Evolutionary conservation across 2,329 filamentous ascomycete species (phyloP).

Genomic region (Ophiostoma triangulosporum): DNA sequence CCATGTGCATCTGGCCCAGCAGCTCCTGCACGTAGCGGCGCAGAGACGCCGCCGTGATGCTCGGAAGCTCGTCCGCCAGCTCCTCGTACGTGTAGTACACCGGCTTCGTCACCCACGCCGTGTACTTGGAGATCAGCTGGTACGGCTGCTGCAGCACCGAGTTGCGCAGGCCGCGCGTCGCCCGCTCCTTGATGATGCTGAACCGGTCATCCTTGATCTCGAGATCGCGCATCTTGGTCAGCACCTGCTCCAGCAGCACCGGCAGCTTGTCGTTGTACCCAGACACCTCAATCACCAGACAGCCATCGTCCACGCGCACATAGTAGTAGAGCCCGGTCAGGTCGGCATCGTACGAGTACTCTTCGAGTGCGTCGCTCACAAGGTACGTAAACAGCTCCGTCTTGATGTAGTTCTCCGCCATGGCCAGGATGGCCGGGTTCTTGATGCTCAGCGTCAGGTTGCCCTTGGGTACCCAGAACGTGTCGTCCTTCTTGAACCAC

Average conservation of each 20-base stretch:
- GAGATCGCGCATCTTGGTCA: conserved; percentile 71
- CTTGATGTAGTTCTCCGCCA: conserved; percentile 66
- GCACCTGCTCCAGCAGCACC: conserved; percentile 78
- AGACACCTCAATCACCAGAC: conserved; percentile 63
- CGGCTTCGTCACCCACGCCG: conserved; percentile 65
- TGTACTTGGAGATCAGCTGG: conserved; percentile 73
- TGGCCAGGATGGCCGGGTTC: conserved; percentile 66
- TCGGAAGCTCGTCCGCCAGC: conserved; percentile 60
- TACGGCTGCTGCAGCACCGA: conserved; percentile 82
- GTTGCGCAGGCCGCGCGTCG: conserved; percentile 67
- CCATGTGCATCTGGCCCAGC: conserved; percentile 72
- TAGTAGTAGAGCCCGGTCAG: conserved; percentile 78
- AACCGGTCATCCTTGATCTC: conserved; percentile 80
- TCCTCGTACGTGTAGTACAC: conserved; percentile 69
- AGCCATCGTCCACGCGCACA: conserved; percentile 57
- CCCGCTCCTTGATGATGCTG: conserved; percentile 76
- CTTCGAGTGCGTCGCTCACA: conserved; percentile 75
- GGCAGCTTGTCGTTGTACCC: conserved; percentile 96
- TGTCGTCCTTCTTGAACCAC: conserved; percentile 98
- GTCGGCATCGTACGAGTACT: conserved; percentile 93
- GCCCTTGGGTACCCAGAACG: conserved; percentile 94
- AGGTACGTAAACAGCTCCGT: conserved; percentile 70
- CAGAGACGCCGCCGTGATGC: conserved; percentile 61
- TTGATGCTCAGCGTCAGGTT: conserved; percentile 70
- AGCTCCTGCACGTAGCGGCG: conserved; percentile 67